These are phyloP conservation scores for Trichoderma orchidacearum DNA, from an alignment of 495 filamentous ascomycete genomes.

Conservation along the genomic window DNA sequence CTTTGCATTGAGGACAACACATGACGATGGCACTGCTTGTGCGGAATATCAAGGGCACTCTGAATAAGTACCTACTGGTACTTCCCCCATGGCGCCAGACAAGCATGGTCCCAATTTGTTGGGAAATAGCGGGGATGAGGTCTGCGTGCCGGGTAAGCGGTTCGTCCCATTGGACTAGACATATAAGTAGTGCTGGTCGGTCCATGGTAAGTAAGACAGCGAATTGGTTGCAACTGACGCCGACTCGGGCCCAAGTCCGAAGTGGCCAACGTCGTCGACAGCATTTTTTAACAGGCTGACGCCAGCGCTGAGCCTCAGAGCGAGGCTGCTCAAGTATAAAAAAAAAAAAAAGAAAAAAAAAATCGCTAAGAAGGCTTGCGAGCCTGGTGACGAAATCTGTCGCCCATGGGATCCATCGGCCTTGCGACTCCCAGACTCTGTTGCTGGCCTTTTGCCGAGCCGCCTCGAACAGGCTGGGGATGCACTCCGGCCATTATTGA, in stretches of 20 bases:
- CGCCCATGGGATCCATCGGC: not conserved
- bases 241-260: not conserved
- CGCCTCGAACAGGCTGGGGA: not conserved
- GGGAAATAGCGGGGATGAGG: not conserved
- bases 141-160: too few species aligned
- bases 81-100: not conserved
- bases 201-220: too few species aligned
- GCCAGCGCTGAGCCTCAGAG: not conserved
- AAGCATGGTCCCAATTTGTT: not conserved
- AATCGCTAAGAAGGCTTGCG: not conserved
- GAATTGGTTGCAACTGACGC: too few species aligned
- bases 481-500: not conserved
- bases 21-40: too few species aligned
- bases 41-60: too few species aligned
- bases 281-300: too few species aligned
- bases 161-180: not conserved
- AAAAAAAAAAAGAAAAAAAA: not conserved
- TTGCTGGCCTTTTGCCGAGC: not conserved
- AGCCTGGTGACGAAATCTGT: not conserved
- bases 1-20: too few species aligned
- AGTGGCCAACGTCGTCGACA: not conserved
- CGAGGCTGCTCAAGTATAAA: too few species aligned
- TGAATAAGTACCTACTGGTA: not conserved
- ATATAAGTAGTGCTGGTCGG: too few species aligned
- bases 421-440: not conserved